Evolutionary conservation across 352 stramenopile genomes (phyloP), one percentile per base, ranked within the genome.

Genomic region (Globisporangium spinosum): DNA sequence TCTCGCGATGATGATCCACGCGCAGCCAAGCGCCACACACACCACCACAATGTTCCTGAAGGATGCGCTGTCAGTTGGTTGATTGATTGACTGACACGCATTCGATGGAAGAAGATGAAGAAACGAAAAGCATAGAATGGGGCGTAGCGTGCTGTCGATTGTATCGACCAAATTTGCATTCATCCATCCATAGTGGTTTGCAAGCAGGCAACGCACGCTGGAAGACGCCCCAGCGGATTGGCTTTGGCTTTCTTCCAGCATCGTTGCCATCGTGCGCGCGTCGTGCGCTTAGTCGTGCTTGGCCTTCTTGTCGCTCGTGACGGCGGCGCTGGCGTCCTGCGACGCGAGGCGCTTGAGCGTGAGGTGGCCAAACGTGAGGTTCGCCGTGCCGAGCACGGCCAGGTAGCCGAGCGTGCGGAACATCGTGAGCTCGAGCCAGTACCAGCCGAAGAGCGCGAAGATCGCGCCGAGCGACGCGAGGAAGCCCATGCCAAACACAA

Each of bases 351-450:
- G 77, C 76, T 92, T 91, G 65, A 95, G 78, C 71, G 87, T 91
- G 40, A 90, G 72, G 71, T 93, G 87, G 43, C 87, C 85, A 47
- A 82, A 90, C 70, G 69, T 79, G 25, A 95, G 62, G 67, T 79
- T 85, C 35, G 81, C 77, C 17, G 70, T 73, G 55, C 81, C 77
- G 64, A 95, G 65, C 40, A 90, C 77, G 17, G 72, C 79, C 47
- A 95, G 71, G 73, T 93, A 94, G 32, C 80, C 78, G 58, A 95
- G 70, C 58, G 85, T 93, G 62, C 79, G 78, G 81, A 89, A 94
- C 88, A 97, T 96, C 64, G 87, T 96, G 69, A 97, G 78, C 74
- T 93, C 77, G 56, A 95, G 78, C 90, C 90, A 97, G 82, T 96
- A 96, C 55, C 82, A 71, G 23, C 71, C 87, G 64, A 95, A 97